Percentiles rank a stretch among this genome's conserved stretches.
These are phyloP conservation scores for Salix brachista DNA, from an alignment of 345 rosid genomes.

Conservation along the genomic window DNA sequence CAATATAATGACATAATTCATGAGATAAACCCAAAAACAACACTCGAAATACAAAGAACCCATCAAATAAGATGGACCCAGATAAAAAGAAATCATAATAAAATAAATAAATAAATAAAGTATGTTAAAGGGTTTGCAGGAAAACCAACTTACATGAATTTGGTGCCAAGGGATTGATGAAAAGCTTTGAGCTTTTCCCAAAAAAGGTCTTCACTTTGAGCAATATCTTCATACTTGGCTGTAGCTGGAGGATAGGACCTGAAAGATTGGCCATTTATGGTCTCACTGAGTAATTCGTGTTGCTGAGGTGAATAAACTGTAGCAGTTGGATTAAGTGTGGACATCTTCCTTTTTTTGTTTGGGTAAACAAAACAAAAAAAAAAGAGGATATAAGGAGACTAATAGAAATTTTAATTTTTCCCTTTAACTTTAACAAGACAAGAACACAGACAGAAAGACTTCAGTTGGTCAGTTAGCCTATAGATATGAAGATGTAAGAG, in stretches of 20 bases:
- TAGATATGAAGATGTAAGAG: no score
- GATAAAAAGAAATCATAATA: not conserved
- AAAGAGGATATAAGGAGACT: no score
- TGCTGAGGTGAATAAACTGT: slow-evolving; percentile 21
- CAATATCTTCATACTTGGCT: slow-evolving; percentile 53
- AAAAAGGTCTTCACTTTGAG: slow-evolving; percentile 60
- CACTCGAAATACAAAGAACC: not conserved
- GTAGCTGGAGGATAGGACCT: slow-evolving; percentile 42
- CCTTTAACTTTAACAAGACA: no score
- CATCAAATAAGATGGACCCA: not conserved
- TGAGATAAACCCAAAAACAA: not conserved
- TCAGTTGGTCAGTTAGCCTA: no score
- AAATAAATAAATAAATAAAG: not conserved
- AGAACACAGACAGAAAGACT: no score
- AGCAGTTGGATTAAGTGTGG: slow-evolving; percentile 6
- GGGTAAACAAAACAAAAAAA: no score
- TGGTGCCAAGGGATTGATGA: slow-evolving; percentile 40
- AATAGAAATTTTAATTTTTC: no score
- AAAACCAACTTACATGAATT: slow-evolving; percentile 47
- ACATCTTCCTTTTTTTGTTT: not conserved
- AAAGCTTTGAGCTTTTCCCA: slow-evolving; percentile 65
- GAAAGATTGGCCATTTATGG: slow-evolving; percentile 33
- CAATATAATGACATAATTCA: not conserved
- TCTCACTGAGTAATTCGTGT: slow-evolving; percentile 26
- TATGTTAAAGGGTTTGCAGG: not conserved